Base-by-base conservation (phyloP, 2,329 filamentous ascomycete species). In the Periconia macrospinosa region DNA sequence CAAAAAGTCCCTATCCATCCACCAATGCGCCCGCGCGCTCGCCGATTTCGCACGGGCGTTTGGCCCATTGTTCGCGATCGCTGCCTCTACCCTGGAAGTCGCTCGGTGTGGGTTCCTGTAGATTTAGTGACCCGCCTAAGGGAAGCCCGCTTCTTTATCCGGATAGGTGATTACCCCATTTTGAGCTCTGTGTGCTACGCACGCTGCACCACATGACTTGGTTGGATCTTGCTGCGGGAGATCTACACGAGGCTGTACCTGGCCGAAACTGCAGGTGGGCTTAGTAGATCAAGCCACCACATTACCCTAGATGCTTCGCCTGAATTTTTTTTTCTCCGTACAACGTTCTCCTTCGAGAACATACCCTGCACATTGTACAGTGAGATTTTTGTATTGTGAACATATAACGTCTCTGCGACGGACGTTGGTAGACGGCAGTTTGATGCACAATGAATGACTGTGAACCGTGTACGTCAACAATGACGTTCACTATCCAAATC, bases 81-180 rank as follows among this genome's bases (percentile, higher is more conserved):
- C 19, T n/a, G 19, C 18, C 1, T 7, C 6, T 13, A n/a, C 13
- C 10, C 18, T 14, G n/a, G 8, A 10, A n/a, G 18, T 45, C 41
- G 41, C 42, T 45, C 44, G 30, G 48, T 27, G 17, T 41, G 27
- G 13, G 17, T 20, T 37, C 19, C 41, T 45, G 30, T 45, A 6
- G 11, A 27, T 41, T 15, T 37, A n/a, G 30, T 35, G 46, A 37
- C 40, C 23, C 19, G 20, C 47, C 27, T 30, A 6, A 20, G 44
- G 27, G 23, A 27, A 50, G 48, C 48, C 48, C 23, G 23, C 30
- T 17, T 44, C 18, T 23, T 49, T 49, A 41, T 50, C 45, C 27
- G 41, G 48, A 20, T 9, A n/a, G 15, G n/a, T 7, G 8, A 23
- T 40, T 30, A 1, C 18, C 18, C 30, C 19, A 45, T 50, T 27